A percentile compares a stretch with the other conserved stretches of the same genome.
These are phyloP conservation scores for Xylaria sp. DNA, from an alignment of 2,329 filamentous ascomycete species.

Conservation along the genomic window DNA sequence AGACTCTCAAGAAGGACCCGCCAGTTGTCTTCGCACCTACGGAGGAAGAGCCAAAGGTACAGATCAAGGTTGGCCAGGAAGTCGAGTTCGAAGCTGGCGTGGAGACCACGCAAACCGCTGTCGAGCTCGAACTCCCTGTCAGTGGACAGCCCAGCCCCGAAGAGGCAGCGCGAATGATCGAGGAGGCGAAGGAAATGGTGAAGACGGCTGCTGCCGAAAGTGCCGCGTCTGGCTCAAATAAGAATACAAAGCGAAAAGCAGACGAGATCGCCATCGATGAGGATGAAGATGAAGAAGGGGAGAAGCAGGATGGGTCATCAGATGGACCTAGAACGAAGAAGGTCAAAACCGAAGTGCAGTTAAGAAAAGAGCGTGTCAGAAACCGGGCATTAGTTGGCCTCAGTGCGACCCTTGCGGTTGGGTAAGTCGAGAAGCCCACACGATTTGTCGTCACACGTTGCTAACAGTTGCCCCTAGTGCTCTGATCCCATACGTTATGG, in stretches of 20 bases:
- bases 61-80: constrained; percentile 69
- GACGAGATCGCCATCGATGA: constrained; percentile 72
- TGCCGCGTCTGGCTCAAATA: constrained; percentile 44
- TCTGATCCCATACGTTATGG: constrained; percentile 55
- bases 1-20: constrained; percentile 54
- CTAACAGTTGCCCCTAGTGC: constrained; percentile 36
- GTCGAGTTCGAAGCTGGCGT: constrained; percentile 53
- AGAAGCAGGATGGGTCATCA: constrained; percentile 46
- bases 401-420: constrained; percentile 82
- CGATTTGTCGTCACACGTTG: neutral
- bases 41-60: constrained; percentile 63
- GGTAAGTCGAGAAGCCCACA: constrained; percentile 63
- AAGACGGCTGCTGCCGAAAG: constrained; percentile 64
- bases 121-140: constrained; percentile 75
- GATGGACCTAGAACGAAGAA: constrained; percentile 69
- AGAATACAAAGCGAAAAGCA: constrained; percentile 72
- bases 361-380: constrained; percentile 84
- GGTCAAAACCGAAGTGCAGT: constrained; percentile 76
- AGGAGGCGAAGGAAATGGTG: constrained; percentile 87
- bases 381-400: constrained; percentile 85
- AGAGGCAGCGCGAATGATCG: constrained; percentile 81
- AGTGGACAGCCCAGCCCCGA: constrained; percentile 73
- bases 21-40: constrained; percentile 52
- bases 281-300: constrained; percentile 54
- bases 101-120: constrained; percentile 71